Evolutionary conservation across 202 grass and related monocot species (phyloP).

Genomic region (Elaeis oleifera): DNA sequence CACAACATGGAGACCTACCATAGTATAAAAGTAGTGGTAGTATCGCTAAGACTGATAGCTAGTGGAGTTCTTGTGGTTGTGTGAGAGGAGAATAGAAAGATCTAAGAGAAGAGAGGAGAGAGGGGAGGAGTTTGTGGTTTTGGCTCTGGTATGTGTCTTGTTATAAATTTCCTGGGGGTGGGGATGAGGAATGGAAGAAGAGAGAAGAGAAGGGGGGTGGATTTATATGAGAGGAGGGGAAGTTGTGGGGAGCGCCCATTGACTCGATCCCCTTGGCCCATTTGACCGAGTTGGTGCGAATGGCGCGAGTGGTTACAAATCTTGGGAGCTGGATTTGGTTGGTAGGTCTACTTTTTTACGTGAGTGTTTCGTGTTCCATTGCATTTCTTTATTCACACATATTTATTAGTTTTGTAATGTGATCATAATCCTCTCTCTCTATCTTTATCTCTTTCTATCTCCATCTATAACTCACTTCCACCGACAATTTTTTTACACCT

Average conservation of each 20-base stretch:
- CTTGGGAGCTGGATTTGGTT: constrained; percentile 42
- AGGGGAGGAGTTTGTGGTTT: constrained; percentile 3
- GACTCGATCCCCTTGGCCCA: constrained; percentile 31
- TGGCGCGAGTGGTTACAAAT: constrained; percentile 33
- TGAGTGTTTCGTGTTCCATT: constrained; percentile 28
- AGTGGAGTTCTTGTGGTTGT: constrained; percentile 8
- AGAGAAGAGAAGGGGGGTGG: constrained; percentile 5
- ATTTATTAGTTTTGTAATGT: background rate
- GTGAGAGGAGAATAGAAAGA: background rate
- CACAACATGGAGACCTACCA: constrained; percentile 10
- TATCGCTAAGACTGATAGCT: background rate
- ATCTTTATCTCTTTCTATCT: constrained; percentile 18
- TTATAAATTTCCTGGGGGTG: too few relatives aligned
- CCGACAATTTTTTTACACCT: constrained; percentile 20
- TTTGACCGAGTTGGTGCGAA: constrained; percentile 66
- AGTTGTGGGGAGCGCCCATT: constrained; percentile 21
- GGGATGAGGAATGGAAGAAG: background rate
- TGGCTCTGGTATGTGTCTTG: too few relatives aligned
- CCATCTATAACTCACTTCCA: too few relatives aligned
- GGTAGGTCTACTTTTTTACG: constrained; percentile 32
- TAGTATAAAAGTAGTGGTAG: background rate
- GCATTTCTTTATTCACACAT: background rate
- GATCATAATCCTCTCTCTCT: background rate
- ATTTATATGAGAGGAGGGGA: constrained; percentile 30
- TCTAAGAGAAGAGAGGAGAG: background rate